Evolutionary conservation across 2,329 filamentous ascomycete genomes (phyloP), one percentile per base, ranked within the genome.

Genomic region (Stachybotrys elegans): DNA sequence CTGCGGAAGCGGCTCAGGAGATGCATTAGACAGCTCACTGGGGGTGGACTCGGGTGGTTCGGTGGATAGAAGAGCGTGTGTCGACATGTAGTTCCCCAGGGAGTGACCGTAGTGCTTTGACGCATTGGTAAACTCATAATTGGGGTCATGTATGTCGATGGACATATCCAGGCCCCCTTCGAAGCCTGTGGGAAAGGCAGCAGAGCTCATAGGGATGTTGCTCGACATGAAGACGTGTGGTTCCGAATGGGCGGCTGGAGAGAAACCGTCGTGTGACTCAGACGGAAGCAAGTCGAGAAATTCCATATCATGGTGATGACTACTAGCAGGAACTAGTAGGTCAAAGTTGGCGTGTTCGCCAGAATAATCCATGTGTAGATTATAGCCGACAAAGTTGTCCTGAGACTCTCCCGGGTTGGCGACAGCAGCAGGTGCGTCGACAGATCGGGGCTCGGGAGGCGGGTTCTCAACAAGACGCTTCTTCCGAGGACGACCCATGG

Each of bases 401-500:
- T 22, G 22, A 22, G 16, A 11, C 6, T 19, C 22, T n/a, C 22
- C 11, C 14, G 22, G 14, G n/a, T 23, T 9, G 22, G 19, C 17
- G 6, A 12, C 6, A 40, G 38, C 38, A 13, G 38, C 19, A 25
- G 38, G 12, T 23, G 22, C n/a, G 16, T 16, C 31, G n/a, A 5
- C n/a, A 12, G 31, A 8, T 17, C 19, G 43, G 20, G 42, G 23
- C 14, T 12, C 14, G n/a, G 39, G 22, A 13, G 43, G 11, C 7
- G 43, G 43, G 11, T 56, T 52, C 13, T 70, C 68, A 22, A 59
- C 49, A 34, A 61, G 60, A 16, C 66, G 71, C 45, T 77, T 69
- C 62, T 84, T 84, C 44, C 79, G 68, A 19, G 81, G 81, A 34
- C 81, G 70, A 4, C 81, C 81, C 81, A 84, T 84, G 32, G 68